Evolutionary conservation across 1,284 basidiomycete genomes (phyloP), one percentile per base, ranked within the genome.

Genomic region (Ganoderma lingzhi): DNA sequence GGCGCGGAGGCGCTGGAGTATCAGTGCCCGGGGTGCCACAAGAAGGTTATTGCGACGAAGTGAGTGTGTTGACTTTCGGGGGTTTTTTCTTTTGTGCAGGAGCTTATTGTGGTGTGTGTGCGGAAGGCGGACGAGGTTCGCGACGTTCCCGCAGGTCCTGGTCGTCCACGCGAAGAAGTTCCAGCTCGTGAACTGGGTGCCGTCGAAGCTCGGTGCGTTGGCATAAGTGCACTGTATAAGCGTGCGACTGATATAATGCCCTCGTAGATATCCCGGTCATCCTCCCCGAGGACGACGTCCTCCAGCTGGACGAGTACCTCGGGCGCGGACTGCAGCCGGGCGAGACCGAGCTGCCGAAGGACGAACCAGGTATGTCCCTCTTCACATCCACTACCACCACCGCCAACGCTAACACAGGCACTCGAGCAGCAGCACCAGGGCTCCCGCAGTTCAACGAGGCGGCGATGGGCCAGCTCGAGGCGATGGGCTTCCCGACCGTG

Each of bases 151-250:
- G 0, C 87, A 96, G 32, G 90, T 96, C 2, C 86, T 99, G 0
- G 91, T 97, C 5, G 80, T 99, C 0, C 97, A 98, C 76, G 93
- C 96, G 65, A 95, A 95, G 76, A 97, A 98, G 76, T 99, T 99
- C 84, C 95, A 97, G 81, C 88, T 98, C 6, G 91, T 97, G 65
- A 97, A 97, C 77, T 99, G 97, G 97, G 96, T 99, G 3, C 97
- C 98, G 0, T 89, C 93, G 6, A 99, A 99, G 80, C 88, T 99
- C 44, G 94, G 95, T 95, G 69, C 42, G 75, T 66, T 66, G 8
- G 17, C 14, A n/a, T 12, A 15, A 63, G 3, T 23, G 35, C 56
- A 4, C 12, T 8, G 35, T 35, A 1, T 60, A 23, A 39, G 17
- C n/a, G n/a, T 41, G 10, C 23, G 9, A 35, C 6, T 55, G 28